These are phyloP conservation scores for Venustampulla echinocandica DNA, from an alignment of 495 filamentous ascomycete genomes.

Conservation along the genomic window DNA sequence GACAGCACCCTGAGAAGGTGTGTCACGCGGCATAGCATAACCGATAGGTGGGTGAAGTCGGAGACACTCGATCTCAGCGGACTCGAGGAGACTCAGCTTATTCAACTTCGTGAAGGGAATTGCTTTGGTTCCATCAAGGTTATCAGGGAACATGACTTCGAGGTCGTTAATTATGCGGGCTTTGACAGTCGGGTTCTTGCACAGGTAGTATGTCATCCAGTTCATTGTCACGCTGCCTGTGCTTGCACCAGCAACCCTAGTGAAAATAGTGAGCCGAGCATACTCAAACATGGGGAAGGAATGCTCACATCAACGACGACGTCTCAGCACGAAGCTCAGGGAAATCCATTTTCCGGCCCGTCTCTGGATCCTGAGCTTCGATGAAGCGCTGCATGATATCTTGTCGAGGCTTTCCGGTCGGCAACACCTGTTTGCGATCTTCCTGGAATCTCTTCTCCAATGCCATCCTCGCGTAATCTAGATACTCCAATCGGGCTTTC, in stretches of 20 bases:
- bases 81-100: conserved; percentile 26
- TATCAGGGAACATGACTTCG: conserved; percentile 5
- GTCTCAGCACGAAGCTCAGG: conserved; percentile 7
- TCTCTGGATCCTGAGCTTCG: conserved; percentile 10
- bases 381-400: conserved; percentile 14
- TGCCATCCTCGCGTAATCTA: conserved; percentile 4
- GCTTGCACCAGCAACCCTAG: conserved; percentile 6
- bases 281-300: neutral
- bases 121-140: neutral
- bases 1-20: conserved; percentile 39
- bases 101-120: conserved; percentile 7
- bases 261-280: neutral
- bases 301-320: conserved; percentile 9
- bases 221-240: conserved; percentile 10
- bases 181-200: conserved; percentile 8
- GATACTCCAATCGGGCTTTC: conserved; percentile 7
- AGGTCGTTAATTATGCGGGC: neutral
- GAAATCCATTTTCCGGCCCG: conserved; percentile 7
- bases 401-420: conserved; percentile 3
- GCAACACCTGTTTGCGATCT: neutral
- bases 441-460: conserved; percentile 10
- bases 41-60: conserved; percentile 33
- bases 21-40: conserved; percentile 31
- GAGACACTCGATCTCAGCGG: conserved; percentile 40
- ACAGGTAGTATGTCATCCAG: conserved; percentile 9